These are phyloP conservation scores for Quercus robur DNA, from an alignment of 306 rosid genomes.

Conservation along the genomic window DNA sequence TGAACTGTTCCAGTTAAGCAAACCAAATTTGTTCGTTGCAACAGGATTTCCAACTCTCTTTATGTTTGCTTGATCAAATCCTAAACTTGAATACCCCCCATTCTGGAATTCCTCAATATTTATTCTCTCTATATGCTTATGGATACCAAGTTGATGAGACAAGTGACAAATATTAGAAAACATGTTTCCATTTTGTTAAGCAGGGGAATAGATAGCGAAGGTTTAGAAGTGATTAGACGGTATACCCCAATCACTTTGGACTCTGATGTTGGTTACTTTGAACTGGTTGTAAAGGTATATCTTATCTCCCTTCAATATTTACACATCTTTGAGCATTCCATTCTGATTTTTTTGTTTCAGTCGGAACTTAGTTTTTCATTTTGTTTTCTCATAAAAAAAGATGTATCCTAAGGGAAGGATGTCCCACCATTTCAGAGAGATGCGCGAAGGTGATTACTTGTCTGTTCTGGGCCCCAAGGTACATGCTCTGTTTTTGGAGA, in stretches of 20 bases:
- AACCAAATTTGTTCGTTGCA: background rate
- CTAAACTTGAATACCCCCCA: background rate
- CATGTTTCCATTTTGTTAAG: background rate
- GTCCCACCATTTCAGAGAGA: constrained; percentile 75
- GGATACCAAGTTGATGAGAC: background rate
- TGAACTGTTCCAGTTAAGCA: background rate
- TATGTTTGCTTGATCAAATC: background rate
- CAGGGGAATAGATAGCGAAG: constrained; percentile 63
- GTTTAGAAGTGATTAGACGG: constrained; percentile 55
- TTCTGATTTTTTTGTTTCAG: background rate
- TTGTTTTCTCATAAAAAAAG: constrained; percentile 16
- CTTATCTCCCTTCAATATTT: background rate
- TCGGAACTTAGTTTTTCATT: background rate
- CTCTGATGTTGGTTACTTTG: constrained; percentile 68
- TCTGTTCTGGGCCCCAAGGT: constrained; percentile 79
- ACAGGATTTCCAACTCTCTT: background rate
- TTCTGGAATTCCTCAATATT: background rate
- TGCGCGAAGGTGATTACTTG: constrained; percentile 66
- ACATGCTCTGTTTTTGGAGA: background rate
- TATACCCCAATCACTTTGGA: constrained; percentile 85
- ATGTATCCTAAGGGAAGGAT: constrained; percentile 80
- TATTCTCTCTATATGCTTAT: background rate
- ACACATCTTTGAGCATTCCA: background rate
- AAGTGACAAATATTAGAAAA: background rate
- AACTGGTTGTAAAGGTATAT: constrained; percentile 65